These are phyloP conservation scores for Craterostigma plantagineum DNA, from an alignment of 257 asterid genomes.

Conservation along the genomic window DNA sequence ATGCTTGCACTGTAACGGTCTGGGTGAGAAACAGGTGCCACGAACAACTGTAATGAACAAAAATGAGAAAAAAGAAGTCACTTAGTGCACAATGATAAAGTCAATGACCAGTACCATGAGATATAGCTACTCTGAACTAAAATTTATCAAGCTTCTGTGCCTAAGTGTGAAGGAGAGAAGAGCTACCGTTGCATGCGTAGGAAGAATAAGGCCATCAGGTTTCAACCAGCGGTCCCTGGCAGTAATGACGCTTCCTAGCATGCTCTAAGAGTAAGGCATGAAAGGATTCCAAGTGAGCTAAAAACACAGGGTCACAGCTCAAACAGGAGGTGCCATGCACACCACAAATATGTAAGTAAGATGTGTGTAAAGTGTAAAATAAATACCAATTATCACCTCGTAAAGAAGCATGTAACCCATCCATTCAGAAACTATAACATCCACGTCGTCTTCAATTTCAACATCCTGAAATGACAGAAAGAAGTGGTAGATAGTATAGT, in stretches of 20 bases:
- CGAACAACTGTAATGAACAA: constrained; percentile 45
- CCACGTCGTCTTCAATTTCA: constrained; percentile 80
- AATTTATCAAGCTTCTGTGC: too few relatives aligned
- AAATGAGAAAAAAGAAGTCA: too few relatives aligned
- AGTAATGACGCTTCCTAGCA: constrained; percentile 93
- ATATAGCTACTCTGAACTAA: too few relatives aligned
- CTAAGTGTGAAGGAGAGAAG: constrained; percentile 6
- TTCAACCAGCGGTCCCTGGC: constrained; percentile 96
- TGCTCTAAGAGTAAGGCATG: constrained; percentile 40
- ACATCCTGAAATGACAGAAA: constrained; percentile 60
- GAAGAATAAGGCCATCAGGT: constrained; percentile 98
- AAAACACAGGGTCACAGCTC: too few relatives aligned
- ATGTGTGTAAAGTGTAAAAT: too few relatives aligned
- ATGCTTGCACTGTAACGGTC: constrained; percentile 62
- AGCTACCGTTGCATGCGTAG: constrained; percentile 77
- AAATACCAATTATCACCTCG: constrained; percentile 33
- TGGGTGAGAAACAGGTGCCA: constrained; percentile 87
- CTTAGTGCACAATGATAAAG: too few relatives aligned
- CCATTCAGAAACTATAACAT: constrained; percentile 97
- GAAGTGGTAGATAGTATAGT: not conserved
- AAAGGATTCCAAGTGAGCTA: too few relatives aligned
- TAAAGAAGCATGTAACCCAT: constrained; percentile 99
- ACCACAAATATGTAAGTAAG: too few relatives aligned
- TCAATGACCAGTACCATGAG: too few relatives aligned
- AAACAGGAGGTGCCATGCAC: too few relatives aligned